Evolutionary conservation across 192 early-diverging fungal species (phyloP).

Genomic region (Irineochytrium annulatum): DNA sequence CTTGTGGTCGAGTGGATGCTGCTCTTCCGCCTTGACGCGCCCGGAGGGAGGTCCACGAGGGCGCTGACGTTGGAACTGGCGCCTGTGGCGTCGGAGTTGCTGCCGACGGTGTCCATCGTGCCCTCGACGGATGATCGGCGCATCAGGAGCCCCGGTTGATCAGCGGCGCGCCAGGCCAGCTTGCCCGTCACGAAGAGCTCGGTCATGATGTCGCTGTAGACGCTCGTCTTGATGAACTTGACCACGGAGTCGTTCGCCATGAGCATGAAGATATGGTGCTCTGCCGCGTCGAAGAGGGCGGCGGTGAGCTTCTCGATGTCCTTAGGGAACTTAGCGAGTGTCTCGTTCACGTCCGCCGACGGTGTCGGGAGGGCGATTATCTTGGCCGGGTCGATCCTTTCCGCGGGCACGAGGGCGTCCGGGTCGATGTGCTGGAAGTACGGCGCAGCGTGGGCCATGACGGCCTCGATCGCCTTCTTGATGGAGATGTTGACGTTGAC

Average conservation of each 20-base stretch:
- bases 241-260: conserved; percentile 74
- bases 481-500: conserved; percentile 40
- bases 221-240: conserved; percentile 61
- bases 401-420: conserved; percentile 28
- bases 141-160: not conserved
- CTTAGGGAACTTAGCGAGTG: conserved; percentile 8
- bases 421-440: conserved; percentile 19
- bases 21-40: too few relatives aligned
- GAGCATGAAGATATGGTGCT: conserved; percentile 68
- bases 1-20: too few relatives aligned
- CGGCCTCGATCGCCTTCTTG: conserved; percentile 30
- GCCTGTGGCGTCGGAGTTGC: not conserved
- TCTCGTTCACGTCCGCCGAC: conserved; percentile 16
- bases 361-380: conserved; percentile 17
- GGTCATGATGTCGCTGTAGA: conserved; percentile 16
- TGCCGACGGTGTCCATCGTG: not conserved
- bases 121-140: conserved; percentile 1
- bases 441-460: not conserved
- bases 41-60: too few relatives aligned
- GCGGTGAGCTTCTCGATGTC: conserved; percentile 15
- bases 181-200: not conserved
- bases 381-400: conserved; percentile 9
- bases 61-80: too few relatives aligned
- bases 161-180: not conserved
- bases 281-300: conserved; percentile 53